Evolutionary conservation across 2,329 filamentous ascomycete genomes (phyloP).

Genomic region (Claviceps citrina): DNA sequence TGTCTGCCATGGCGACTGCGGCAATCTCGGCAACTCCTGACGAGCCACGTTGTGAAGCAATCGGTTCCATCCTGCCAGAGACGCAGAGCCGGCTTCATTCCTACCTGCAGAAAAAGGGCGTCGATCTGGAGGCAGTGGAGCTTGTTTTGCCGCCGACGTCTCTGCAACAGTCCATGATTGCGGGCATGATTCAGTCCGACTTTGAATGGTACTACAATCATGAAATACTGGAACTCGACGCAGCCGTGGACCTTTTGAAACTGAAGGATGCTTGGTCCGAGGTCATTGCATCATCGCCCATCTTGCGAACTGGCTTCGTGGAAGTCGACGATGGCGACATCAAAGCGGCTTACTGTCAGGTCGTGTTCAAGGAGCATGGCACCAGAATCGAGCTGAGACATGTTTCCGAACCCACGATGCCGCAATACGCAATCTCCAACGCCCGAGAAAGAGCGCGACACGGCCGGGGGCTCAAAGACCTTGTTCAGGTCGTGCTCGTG

Average conservation of each 20-base stretch:
- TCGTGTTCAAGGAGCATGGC: slow-evolving; percentile 20
- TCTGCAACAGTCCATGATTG: slow-evolving; percentile 74
- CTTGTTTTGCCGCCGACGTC: slow-evolving; percentile 60
- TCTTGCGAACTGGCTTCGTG: slow-evolving; percentile 61
- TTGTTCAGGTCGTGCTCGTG: slow-evolving; percentile 36
- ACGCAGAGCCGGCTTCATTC: slow-evolving; percentile 17
- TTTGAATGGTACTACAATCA: slow-evolving; percentile 75
- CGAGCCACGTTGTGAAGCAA: too few species aligned
- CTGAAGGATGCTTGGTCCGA: slow-evolving; percentile 46
- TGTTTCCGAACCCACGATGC: slow-evolving; percentile 17
- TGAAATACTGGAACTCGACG: slow-evolving; percentile 50
- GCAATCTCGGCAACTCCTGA: slow-evolving; percentile 26
- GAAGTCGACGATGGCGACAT: slow-evolving; percentile 47
- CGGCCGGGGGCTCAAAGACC: slow-evolving; percentile 18
- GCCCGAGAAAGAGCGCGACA: slow-evolving; percentile 23
- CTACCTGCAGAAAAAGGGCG: slow-evolving; percentile 20
- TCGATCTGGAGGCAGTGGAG: slow-evolving; percentile 31
- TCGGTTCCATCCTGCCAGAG: background rate
- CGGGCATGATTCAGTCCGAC: slow-evolving; percentile 61
- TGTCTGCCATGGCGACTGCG: slow-evolving; percentile 26
- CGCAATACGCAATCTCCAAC: slow-evolving; percentile 20
- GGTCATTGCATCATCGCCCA: slow-evolving; percentile 46
- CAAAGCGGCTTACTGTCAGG: slow-evolving; percentile 33
- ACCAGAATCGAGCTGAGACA: slow-evolving; percentile 10
- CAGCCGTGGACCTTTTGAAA: slow-evolving; percentile 35